phyloP scores from a whole-genome alignment of 129 eudicot species.

The carrot (Daucus carota) region DH1_v3.0 NC_030384.2:35112001-35112500 shows the following conservation, averaged over 20 bases:
- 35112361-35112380: constrained; percentile 98
- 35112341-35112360: constrained; percentile 85
- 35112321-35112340: neutral
- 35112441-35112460: neutral
- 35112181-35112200: constrained; percentile 99
- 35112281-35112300: neutral
- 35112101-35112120: neutral
- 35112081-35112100: neutral
- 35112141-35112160: neutral
- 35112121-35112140: neutral
- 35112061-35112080: neutral
- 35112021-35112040: neutral
- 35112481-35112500: neutral
- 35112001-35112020: neutral
- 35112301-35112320: neutral
- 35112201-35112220: constrained; percentile 89
- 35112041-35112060: neutral
- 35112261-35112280: constrained; percentile 48
- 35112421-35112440: constrained; percentile 12
- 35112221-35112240: constrained; percentile 88
- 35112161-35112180: constrained; percentile 9
- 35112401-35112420: constrained; percentile 84
- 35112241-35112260: constrained; percentile 89
- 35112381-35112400: constrained; percentile 84
- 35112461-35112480: neutral